Evolutionary conservation across 257 asterid genomes (phyloP).

Genomic region (Hygrophila difformis): DNA sequence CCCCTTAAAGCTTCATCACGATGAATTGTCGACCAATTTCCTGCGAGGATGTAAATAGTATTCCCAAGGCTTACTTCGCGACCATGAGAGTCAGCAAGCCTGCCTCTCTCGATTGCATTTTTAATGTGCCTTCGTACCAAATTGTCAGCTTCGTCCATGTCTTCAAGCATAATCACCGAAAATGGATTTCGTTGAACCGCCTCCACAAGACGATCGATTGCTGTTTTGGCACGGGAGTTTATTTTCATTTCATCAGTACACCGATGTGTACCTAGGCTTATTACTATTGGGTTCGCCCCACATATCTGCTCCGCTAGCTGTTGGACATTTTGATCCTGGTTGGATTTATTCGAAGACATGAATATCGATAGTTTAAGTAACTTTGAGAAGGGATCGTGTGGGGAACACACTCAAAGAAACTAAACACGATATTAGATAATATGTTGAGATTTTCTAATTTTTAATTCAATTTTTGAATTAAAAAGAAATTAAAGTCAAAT

Average conservation of each 20-base stretch:
- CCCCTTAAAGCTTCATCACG: constrained; percentile 21
- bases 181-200: constrained; percentile 62
- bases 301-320: constrained; percentile 63
- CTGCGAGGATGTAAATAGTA: constrained; percentile 58
- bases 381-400: too few relatives aligned
- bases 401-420: too few relatives aligned
- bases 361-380: too few relatives aligned
- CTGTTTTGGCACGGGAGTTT: constrained; percentile 66
- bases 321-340: too few relatives aligned
- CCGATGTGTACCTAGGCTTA: constrained; percentile 52
- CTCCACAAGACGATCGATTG: constrained; percentile 68
- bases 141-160: constrained; percentile 67
- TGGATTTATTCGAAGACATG: too few relatives aligned
- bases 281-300: constrained; percentile 40
- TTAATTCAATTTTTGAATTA: too few relatives aligned
- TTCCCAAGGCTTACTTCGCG: constrained; percentile 84
- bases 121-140: constrained; percentile 51
- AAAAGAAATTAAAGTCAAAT: too few relatives aligned
- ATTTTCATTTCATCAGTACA: constrained; percentile 38
- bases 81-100: constrained; percentile 74
- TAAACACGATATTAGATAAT: too few relatives aligned
- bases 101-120: constrained; percentile 67
- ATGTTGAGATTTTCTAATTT: too few relatives aligned
- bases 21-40: constrained; percentile 64
- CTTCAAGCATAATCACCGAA: constrained; percentile 79